Base-by-base conservation (phyloP, 495 filamentous ascomycete genomes). In the Trichocladium antarcticum region DNA sequence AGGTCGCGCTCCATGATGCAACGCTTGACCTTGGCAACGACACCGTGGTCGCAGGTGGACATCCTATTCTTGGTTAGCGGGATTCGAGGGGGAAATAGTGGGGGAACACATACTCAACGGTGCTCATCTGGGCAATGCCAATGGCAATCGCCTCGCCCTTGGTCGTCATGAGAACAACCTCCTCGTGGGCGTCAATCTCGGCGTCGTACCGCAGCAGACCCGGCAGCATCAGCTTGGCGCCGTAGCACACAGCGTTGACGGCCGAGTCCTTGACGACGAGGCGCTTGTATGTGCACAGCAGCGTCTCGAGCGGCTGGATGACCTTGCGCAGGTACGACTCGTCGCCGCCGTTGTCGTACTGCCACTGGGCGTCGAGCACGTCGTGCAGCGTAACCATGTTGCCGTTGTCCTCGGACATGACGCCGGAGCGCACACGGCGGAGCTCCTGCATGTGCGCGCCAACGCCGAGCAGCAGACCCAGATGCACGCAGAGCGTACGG, bases 391-490 rank as follows among this genome's bases (percentile, higher is more conserved):
- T 96, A 14, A 96, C 89, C 69, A 97, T 80, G 45, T 79, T 82
- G 35, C 58, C 60, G 51, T 83, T 80, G 39, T 79, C 70, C 75
- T 97, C 93, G 54, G 86, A 79, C 89, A 97, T 94, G 42, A 89
- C 90, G 62, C 92, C 92, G 68, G 79, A 85, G 61, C 93, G 78
- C 16, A 97, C 92, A 73, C 92, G 81, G 54, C 92, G 77, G 40
- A 98, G 81, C 71, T 98, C 92, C 68, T 98, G 93, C 92, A 98
- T 98, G 68, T 98, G 92, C 10, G 85, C 92, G 54, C 93, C 92
- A 37, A 95, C 88, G 59, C 92, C 92, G 36, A 97, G 76, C 45
- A 98, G 67, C 49, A 97, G 74, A 50, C 92, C 92, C 54, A 98
- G 69, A 71, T 98, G 92, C 32, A 97, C 92, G 71, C 92, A 98